Evolutionary conservation across 371 early-diverging fungal genomes (phyloP), one percentile per base, ranked within the genome.

Genomic region (Circinella minor): DNA sequence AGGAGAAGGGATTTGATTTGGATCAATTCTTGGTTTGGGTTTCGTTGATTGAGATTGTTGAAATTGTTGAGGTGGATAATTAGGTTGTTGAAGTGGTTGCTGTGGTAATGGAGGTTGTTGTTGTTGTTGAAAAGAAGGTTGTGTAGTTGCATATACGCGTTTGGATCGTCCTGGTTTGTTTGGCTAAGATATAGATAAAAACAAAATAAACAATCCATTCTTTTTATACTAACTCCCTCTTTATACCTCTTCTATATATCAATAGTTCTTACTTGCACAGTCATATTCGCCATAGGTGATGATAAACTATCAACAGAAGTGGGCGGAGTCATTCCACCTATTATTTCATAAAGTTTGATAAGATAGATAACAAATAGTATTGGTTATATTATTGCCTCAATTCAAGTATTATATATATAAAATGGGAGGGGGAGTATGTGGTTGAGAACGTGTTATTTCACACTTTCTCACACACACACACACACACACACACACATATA

Each of bases 1-100:
- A 17, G 97, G 96, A 15, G 95, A 92, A 10, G 99, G 99, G 55
- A 98, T 93, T 68, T 96, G 94, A 77, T 94, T 90, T 2, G 98
- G 97, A 75, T 98, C 95, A 60, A 98, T 98, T 46, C 89, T 87
- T 4, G 88, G 81, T 66, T 84, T 88, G 36, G 86, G 74, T 62
- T 36, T 67, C 48, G 51, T 37, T 14, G 48, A 48, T 49, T 15
- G 59, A 8, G 51, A 64, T 55, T 69, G 71, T 20, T 59, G 11
- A 14, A 8, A 48, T 27, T 61, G 43, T 18, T 46, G 47, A 11
- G n/a, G 18, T 4, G 65, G 61, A 4, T 68, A 57, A 4, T 55
- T 63, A 17, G 66, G 60, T 34, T 57, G 76, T 20, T 69, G 70
- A 36, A 55, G 59, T 14, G 39, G 69, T 43, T 60, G 67, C 47